Base-by-base conservation (phyloP, 108 stramenopile genomes). In the Pelagomonas calceolata region DNA sequence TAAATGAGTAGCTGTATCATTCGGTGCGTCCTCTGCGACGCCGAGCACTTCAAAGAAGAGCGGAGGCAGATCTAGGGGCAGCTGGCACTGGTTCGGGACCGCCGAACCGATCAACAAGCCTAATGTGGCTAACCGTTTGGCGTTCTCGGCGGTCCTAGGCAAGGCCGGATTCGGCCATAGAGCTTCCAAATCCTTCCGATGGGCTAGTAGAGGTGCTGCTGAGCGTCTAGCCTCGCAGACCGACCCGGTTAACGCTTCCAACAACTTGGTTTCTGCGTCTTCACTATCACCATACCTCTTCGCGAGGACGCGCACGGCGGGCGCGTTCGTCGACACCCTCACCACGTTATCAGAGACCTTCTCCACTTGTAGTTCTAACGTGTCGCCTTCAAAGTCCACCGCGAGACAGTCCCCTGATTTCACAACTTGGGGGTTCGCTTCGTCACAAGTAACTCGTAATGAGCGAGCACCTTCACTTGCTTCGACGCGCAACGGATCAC, bases 21-120 rank as follows among this genome's bases (percentile, higher is more conserved):
- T 12, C 39, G 39, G 39, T 12, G 39, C 39, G 70, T 36, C 64
- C 14, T 71, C 70, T 63, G 63, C 70, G 64, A 71, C 63, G 34
- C 70, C 70, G 14, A 71, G n/a, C 33, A 63, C 44, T n/a, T 71
- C 64, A 68, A 79, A 79, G 72, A 79, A 76, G 12, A 75, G 44
- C 17, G 70, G 66, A 0, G 77, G 75, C 34, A 78, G 71, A 32
- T 73, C 72, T n/a, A 75, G 36, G 34, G 65, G 71, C 17, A 78
- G 70, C 30, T 43, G 43, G 45, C 75, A 76, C 44, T 75, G 70
- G 60, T 79, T 79, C 30, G 75, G 68, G 15, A 79, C 68, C 36
- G 78, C 73, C 14, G 77, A 34, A 3, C 76, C 78, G 67, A 79
- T 43, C 4, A 79, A 33, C 14, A 45, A 29, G 7, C 78, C 78